Base-by-base conservation (phyloP, 352 stramenopile species). In the Globisporangium echinulatum region DNA sequence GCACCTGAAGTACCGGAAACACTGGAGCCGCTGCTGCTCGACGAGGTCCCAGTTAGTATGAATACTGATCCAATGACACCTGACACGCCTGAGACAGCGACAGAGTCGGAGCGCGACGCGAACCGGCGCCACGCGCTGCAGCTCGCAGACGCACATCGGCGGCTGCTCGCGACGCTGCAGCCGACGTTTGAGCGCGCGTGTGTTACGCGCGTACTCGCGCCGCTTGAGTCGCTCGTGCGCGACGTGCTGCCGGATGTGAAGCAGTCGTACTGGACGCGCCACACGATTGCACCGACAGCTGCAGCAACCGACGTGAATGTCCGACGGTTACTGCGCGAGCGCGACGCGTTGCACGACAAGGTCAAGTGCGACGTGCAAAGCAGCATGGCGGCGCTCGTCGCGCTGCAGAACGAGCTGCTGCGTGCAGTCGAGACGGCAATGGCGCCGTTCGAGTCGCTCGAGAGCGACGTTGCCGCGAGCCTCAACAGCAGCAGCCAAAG, bases 161-260 rank as follows among this genome's bases (percentile, higher is more conserved):
- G 72, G 8, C 58, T 86, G 50, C 39, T 81, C 37, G 66, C 73
- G 5, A 36, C 58, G 2, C 33, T 88, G 40, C 66, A 81, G 56
- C 69, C 69, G 0, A 59, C 67, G 25, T 84, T 86, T 48, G 73
- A 77, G 14, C 64, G 63, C 38, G 67, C 68, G 25, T 88, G 79
- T 33, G 72, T 75, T 8, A 64, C 71, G 3, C 54, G 68, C 56
- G 77, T 91, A 25, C 50, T 88, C 1, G 59, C 49, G 11, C 79
- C 75, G 2, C 49, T 91, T 13, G 63, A 82, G 56, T 52, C 52
- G 47, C 55, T 88, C 6, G 70, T 75, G 40, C 68, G 65, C 19
- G 71, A 83, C 3, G 53, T 90, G 2, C 39, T 93, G 4, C 79
- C 79, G 0, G 83, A 93, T 46, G 70, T 93, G 25, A 90, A 91